Conservation (phyloP, 1,284 basidiomycete genomes). For the Ceratobasidium sp. region DNA sequence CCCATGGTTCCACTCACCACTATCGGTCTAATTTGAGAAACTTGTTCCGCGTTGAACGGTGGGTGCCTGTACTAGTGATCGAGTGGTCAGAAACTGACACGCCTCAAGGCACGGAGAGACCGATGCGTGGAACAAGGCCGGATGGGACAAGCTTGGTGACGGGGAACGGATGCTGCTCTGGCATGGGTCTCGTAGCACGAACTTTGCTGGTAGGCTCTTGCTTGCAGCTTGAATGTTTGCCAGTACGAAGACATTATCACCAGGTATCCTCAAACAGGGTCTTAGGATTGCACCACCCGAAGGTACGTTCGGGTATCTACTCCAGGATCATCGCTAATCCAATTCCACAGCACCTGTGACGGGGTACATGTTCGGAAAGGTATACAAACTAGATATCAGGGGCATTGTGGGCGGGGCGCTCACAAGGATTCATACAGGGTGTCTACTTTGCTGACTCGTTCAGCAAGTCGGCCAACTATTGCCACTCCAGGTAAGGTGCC, state of each 20-base stretch:
- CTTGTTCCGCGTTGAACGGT: conserved; percentile 41
- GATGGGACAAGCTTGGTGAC: conserved; percentile 62
- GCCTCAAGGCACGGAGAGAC: conserved; percentile 62
- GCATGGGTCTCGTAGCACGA: conserved; percentile 75
- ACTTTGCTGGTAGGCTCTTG: conserved; percentile 65
- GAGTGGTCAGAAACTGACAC: neutral
- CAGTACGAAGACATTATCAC: neutral
- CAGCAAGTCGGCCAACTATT: conserved; percentile 49
- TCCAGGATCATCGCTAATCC: neutral
- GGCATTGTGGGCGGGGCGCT: neutral
- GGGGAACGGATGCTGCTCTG: conserved; percentile 73
- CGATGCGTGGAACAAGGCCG: conserved; percentile 65
- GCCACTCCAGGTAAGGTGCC: conserved; percentile 35
- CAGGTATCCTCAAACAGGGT: conserved; percentile 72
- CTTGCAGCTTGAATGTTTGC: neutral
- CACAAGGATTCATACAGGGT: conserved; percentile 55
- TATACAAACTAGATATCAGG: neutral
- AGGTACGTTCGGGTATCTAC: conserved; percentile 46
- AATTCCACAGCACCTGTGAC: conserved; percentile 52
- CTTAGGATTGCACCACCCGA: conserved; percentile 77
- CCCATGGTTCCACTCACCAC: conserved; percentile 47
- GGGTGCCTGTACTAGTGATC: neutral
- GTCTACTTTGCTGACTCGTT: conserved; percentile 66
- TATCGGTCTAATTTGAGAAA: conserved; percentile 28
- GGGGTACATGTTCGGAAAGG: conserved; percentile 67